These are phyloP conservation scores for Lasiodiplodia gonubiensis DNA, from an alignment of 2,329 filamentous ascomycete species.

Conservation along the genomic window DNA sequence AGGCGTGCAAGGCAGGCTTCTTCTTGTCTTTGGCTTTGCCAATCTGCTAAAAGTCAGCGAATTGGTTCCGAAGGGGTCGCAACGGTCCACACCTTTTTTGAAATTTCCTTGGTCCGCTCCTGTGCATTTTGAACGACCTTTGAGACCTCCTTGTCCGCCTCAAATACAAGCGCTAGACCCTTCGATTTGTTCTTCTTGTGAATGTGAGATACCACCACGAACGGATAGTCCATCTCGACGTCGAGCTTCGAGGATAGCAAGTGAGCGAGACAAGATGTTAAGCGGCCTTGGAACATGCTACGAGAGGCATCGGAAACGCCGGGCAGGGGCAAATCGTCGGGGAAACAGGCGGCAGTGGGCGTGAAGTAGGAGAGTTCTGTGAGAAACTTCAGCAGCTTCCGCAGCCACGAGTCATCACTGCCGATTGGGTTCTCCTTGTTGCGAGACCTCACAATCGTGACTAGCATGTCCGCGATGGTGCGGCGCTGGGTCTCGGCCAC, in stretches of 20 bases:
- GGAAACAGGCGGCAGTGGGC: conserved; percentile 41
- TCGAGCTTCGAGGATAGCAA: conserved; percentile 51
- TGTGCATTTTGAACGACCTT: conserved; percentile 45
- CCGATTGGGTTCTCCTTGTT: conserved; percentile 42
- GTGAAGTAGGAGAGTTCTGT: conserved; percentile 59
- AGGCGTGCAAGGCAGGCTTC: conserved; percentile 62
- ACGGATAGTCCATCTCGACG: conserved; percentile 46
- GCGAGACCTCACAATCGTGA: conserved; percentile 55
- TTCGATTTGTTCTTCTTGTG: conserved; percentile 36
- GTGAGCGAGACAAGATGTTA: conserved; percentile 61
- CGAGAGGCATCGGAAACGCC: conserved; percentile 55
- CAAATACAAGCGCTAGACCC: conserved; percentile 53
- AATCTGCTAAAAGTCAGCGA: conserved; percentile 29
- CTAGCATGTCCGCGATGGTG: conserved; percentile 58
- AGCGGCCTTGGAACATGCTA: conserved; percentile 59
- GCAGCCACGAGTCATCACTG: conserved; percentile 50
- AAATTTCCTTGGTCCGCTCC: conserved; percentile 39
- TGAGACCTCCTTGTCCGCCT: conserved; percentile 53
- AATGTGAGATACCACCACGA: conserved; percentile 49
- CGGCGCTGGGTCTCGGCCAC: conserved; percentile 54
- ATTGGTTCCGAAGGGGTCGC: neutral
- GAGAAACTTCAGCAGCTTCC: conserved; percentile 52
- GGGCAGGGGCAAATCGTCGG: conserved; percentile 49
- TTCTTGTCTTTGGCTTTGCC: conserved; percentile 36
- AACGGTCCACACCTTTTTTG: conserved; percentile 33